Evolutionary conservation across 2,329 filamentous ascomycete species (phyloP), one percentile per base, ranked within the genome.

Genomic region (Ophiocordyceps camponoti-floridani): DNA sequence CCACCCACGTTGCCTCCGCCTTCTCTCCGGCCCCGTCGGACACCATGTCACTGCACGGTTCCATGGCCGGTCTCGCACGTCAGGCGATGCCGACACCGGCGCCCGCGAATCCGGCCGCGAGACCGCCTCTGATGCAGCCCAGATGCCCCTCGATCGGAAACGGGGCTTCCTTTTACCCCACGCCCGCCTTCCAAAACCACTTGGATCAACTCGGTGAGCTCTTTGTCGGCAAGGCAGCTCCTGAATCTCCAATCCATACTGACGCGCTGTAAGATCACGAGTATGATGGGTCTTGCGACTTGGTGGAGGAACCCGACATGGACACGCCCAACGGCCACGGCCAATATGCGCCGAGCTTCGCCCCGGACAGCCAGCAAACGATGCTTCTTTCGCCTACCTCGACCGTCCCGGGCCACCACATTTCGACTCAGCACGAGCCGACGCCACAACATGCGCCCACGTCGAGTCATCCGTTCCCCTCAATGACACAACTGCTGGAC

Each of bases 151-250:
- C 63, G 7, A 44, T 47, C 49, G 61, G 61, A 51, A 58, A 65
- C 41, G 55, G 65, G 48, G 60, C 68, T 43, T 59, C 71, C 44
- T 94, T 82, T 64, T 95, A 94, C 59, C 79, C 84, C 43, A 82
- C 85, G 47, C 82, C 84, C 16, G 67, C 68, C 2, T 95, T 94
- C 65, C 86, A 93, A 58, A 91, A 84, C 61, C 89, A 95, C 62
- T 88, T 93, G 64, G 84, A 93, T 63, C 86, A 94, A 70, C 77
- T 96, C 62, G 89, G 89, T 83, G 86, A 84, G 87, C 71, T 73
- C n/a, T n/a, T 58, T 62, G n/a, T 11, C 13, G 31, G 31, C 31
- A 35, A 13, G 12, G 28, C 28, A 31, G 7, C 7, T 12, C 7
- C 7, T 6, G n/a, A 8, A 40, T 6, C 8, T 8, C 16, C 7